A percentile compares a stretch with the other conserved stretches of the same genome.
These are phyloP conservation scores for Echeveria elegans DNA, from an alignment of 164 flowering plant genomes.

Conservation along the genomic window DNA sequence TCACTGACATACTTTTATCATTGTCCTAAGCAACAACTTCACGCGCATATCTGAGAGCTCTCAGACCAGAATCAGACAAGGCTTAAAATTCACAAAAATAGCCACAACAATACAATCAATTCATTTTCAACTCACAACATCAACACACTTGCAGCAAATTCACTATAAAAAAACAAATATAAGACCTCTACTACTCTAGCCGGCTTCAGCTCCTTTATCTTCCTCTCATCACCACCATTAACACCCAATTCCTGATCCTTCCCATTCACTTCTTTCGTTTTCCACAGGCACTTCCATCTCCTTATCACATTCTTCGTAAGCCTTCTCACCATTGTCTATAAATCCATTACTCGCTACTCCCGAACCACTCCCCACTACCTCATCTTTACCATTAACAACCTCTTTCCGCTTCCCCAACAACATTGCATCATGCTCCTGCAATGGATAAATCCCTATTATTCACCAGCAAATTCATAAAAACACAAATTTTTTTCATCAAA, in stretches of 20 bases:
- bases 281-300: slow-evolving; percentile 20
- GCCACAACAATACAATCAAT: background rate
- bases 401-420: slow-evolving; percentile 35
- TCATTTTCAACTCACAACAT: background rate
- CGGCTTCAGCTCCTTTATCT: slow-evolving; percentile 48
- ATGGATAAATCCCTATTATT: slow-evolving; percentile 90
- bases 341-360: slow-evolving; percentile 22
- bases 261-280: slow-evolving; percentile 24
- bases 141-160: background rate
- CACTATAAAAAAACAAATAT: background rate
- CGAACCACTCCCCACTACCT: slow-evolving; percentile 20
- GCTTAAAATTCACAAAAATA: slow-evolving; percentile 40
- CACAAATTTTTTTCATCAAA: background rate
- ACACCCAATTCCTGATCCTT: slow-evolving; percentile 31
- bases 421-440: slow-evolving; percentile 78
- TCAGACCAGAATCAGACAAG: slow-evolving; percentile 95
- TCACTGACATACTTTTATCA: slow-evolving; percentile 58
- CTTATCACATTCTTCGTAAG: slow-evolving; percentile 43
- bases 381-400: slow-evolving; percentile 24
- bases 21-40: slow-evolving; percentile 91
- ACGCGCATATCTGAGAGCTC: no score
- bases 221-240: slow-evolving; percentile 28
- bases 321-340: slow-evolving; percentile 16
- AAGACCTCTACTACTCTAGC: slow-evolving; percentile 87
- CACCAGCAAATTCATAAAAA: slow-evolving; percentile 44